These are phyloP conservation scores for Fistulinella prunicolor DNA, from an alignment of 768 basidiomycete genomes.

Conservation along the genomic window DNA sequence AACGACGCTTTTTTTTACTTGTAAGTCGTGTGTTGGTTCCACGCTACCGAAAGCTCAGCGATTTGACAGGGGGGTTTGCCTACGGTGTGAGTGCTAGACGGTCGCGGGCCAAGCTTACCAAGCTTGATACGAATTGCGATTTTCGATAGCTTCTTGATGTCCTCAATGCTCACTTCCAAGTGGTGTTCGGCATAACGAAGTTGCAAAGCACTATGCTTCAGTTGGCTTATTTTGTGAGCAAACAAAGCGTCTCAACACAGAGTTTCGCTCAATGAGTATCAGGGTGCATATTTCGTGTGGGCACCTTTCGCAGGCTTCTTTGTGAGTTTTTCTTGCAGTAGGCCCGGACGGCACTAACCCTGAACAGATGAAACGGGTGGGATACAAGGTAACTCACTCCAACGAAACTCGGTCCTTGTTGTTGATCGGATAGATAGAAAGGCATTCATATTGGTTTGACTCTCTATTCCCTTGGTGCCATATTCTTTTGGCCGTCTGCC, in stretches of 20 bases:
- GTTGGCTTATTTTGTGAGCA: constrained; percentile 61
- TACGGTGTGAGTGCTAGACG: constrained; percentile 50
- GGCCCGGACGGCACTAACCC: neutral
- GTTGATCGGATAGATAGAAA: constrained; percentile 32
- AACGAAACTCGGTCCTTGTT: neutral
- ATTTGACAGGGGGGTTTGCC: constrained; percentile 57
- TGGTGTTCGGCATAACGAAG: constrained; percentile 62
- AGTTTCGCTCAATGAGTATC: neutral
- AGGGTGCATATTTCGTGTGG: constrained; percentile 63
- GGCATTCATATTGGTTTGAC: constrained; percentile 62
- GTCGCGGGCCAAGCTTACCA: too few relatives aligned
- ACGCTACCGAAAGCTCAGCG: neutral
- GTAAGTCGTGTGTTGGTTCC: constrained; percentile 33
- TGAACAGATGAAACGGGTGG: constrained; percentile 54
- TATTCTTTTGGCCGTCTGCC: constrained; percentile 80
- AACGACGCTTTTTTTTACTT: constrained; percentile 75
- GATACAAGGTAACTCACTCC: constrained; percentile 55
- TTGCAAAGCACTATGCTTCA: constrained; percentile 74
- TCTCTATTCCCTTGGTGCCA: constrained; percentile 61
- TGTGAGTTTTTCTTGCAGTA: constrained; percentile 36
- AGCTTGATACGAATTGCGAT: constrained; percentile 17
- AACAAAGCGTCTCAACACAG: neutral
- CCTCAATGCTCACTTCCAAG: constrained; percentile 71
- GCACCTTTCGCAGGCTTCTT: constrained; percentile 57
- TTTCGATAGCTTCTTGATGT: constrained; percentile 57